A percentile compares a stretch with the other conserved stretches of the same genome.
Evolutionary conservation across 2,329 filamentous ascomycete species (phyloP).

Genomic region (Fusarium humuli): DNA sequence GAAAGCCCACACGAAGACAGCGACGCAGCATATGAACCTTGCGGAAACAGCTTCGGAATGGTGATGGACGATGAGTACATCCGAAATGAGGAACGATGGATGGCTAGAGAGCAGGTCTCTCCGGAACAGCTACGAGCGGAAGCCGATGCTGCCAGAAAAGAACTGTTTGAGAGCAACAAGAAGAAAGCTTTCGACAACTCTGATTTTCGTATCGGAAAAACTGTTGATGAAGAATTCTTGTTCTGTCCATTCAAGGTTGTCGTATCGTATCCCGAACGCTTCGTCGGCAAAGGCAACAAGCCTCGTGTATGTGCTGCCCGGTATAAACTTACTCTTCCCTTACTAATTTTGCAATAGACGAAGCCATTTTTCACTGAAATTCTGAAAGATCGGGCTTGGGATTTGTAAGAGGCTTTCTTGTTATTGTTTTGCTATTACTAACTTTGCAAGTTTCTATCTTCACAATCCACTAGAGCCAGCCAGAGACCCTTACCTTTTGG

Average conservation of each 20-base stretch:
- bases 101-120: background rate
- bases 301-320: constrained; percentile 55
- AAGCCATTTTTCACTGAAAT: constrained; percentile 68
- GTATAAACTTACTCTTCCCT: background rate
- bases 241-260: constrained; percentile 68
- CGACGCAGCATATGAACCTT: background rate
- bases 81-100: background rate
- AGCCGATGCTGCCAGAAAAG: constrained; percentile 8
- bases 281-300: constrained; percentile 65
- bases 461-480: constrained; percentile 62
- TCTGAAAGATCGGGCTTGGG: constrained; percentile 74
- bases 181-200: constrained; percentile 41
- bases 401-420: constrained; percentile 69
- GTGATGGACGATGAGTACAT: constrained; percentile 18
- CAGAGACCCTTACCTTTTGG: constrained; percentile 70
- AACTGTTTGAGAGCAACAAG: constrained; percentile 14
- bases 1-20: constrained; percentile 16
- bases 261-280: constrained; percentile 68
- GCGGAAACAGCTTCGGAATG: constrained; percentile 2
- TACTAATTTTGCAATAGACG: constrained; percentile 50
- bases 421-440: constrained; percentile 1
- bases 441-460: constrained; percentile 71
- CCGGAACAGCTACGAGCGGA: constrained; percentile 1
- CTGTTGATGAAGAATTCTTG: constrained; percentile 39
- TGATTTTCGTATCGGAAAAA: constrained; percentile 43